A percentile compares a stretch with the other conserved stretches of the same genome.
Conservation (phyloP, 2,329 filamentous ascomycete species). For the Arthrinium puccinioides region DNA sequence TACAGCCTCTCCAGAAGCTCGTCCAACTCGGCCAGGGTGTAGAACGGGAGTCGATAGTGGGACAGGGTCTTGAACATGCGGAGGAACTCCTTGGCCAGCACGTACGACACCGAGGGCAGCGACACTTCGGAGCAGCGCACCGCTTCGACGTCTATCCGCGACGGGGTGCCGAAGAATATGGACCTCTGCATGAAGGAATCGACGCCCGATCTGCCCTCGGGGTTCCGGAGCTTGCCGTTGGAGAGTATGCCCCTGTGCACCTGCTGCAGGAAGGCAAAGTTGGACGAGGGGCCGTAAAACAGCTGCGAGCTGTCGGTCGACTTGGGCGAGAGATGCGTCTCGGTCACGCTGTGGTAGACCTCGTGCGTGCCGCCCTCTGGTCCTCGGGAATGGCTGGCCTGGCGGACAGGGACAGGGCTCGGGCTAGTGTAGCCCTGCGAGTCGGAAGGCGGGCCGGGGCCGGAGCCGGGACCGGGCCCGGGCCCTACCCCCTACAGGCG, state of each 20-base stretch:
- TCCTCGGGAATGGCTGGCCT: too few species aligned
- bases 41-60: conserved; percentile 12
- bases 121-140: conserved; percentile 3
- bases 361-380: too few species aligned
- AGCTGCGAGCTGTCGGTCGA: conserved; percentile 17
- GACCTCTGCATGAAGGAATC: conserved; percentile 22
- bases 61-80: conserved; percentile 10
- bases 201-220: conserved; percentile 14
- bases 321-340: conserved; percentile 11
- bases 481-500: too few species aligned
- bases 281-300: conserved; percentile 19
- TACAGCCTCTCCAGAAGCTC: conserved; percentile 13
- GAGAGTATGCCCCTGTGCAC: conserved; percentile 19
- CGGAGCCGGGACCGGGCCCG: conserved; percentile 25
- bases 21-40: conserved; percentile 12
- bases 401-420: too few species aligned
- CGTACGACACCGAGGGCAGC: conserved; percentile 6
- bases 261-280: conserved; percentile 23
- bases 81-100: conserved; percentile 10
- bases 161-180: conserved; percentile 22
- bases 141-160: conserved; percentile 9
- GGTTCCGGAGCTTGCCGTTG: conserved; percentile 5
- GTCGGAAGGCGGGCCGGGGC: neutral
- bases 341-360: conserved; percentile 17
- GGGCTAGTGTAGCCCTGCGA: too few species aligned